Base-by-base conservation (phyloP, 2,329 filamentous ascomycete species). In the Cytospora schulzeri region DNA sequence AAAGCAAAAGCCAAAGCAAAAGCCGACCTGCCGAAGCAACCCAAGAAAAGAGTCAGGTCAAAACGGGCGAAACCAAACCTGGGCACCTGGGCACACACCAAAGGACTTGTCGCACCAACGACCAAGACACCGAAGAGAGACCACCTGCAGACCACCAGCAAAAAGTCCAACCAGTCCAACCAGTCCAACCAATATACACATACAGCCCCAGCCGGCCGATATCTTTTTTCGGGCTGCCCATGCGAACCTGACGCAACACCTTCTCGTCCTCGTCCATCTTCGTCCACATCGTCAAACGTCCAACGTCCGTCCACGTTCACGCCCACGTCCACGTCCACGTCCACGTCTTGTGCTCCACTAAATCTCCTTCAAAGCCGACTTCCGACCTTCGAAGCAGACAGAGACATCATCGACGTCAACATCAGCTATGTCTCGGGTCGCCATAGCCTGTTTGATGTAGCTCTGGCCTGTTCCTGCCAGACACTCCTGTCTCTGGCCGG, bases 381-480 rank as follows among this genome's bases (percentile, higher is more conserved):
- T 22, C 28, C 56, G 45, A 45, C 24, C 35, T 56, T 56, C 45
- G 38, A 29, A 62, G 22, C 65, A 51, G 33, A 31, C 9, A 57
- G 57, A 58, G 53, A 57, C 48, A 54, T 48, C 45, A 48, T 24
- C 45, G 59, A 63, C 60, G 52, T 60, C 60, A 60, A 57, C 29
- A 63, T 51, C 66, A 65, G 66, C 63, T 66, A 67, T 67, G 66
- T 66, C 66, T 67, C 66, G 63, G 52, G 63, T 58, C 60, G 57
- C 53, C 22, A 48, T 56, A 41, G 52, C 58, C 66, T 67, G 57
- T 54, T 66, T 59, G 56, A 63, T 66, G 66, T 67, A 67, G 66
- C 63, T 56, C 63, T 66, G 66, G 66, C 56, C 58, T 50, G 60
- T 54, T 60, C 63, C 52, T 62, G 66, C 66, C 60, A 63, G 66